phyloP scores from a whole-genome alignment of 1,284 basidiomycete genomes.

The Volvariella volvacea region DNA sequence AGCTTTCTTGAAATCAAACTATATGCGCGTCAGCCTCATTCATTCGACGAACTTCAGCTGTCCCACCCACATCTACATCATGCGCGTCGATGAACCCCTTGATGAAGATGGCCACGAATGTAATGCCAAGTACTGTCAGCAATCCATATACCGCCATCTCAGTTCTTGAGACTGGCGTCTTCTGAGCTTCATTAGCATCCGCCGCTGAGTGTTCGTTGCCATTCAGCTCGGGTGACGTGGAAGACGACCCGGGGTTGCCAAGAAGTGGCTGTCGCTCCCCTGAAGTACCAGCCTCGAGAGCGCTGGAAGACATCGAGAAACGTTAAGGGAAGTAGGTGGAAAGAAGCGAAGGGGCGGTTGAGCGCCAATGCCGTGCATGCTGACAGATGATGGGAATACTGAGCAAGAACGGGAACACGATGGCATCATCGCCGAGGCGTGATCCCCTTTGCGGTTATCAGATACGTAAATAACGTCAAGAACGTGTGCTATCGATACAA shows the following conservation, averaged over 20 bases:
- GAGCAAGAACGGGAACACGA: no score
- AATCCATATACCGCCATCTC: slow-evolving; percentile 20
- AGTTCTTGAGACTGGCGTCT: neutral
- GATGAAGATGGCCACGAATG: slow-evolving; percentile 46
- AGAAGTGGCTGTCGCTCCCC: slow-evolving; percentile 3
- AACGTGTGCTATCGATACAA: no score
- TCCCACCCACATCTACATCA: slow-evolving; percentile 50
- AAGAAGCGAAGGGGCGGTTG: no score
- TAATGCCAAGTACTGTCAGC: slow-evolving; percentile 25
- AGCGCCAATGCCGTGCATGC: no score
- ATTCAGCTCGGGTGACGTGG: neutral
- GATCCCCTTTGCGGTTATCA: no score
- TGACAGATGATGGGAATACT: no score
- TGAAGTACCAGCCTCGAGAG: neutral
- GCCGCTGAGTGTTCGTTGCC: neutral
- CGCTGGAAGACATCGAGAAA: no score
- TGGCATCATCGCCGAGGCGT: no score
- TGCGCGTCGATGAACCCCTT: slow-evolving; percentile 65
- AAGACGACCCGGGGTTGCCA: neutral
- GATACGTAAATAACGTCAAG: no score
- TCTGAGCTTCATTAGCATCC: neutral
- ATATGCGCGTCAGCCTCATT: neutral
- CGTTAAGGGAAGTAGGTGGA: no score
- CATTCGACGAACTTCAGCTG: neutral
- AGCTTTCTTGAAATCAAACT: slow-evolving; percentile 76